Base-by-base conservation (phyloP, 148 eudicot genomes). In the Cornus kousa region DNA sequence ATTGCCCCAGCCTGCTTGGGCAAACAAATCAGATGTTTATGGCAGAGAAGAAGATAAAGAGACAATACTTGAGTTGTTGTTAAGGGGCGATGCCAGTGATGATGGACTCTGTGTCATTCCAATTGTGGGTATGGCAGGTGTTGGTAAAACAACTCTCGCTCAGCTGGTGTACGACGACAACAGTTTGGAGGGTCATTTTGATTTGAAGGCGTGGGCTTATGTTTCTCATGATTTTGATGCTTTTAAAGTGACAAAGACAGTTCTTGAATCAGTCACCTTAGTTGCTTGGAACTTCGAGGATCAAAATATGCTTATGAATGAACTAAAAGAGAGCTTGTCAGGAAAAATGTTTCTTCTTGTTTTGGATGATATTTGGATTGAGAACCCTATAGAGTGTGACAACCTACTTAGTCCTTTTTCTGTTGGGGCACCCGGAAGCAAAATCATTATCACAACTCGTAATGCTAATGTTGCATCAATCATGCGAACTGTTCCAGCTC, bases 41-140 rank as follows among this genome's bases (percentile, higher is more conserved):
- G 83, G 86, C 4, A 77, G 86, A 68, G 73, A 77, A 35, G 4
- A 69, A 9, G 86, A 84, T 65, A 77, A 14, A 48, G 59, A 80
- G 2, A 12, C 50, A 48, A 67, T 80, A 1, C 28, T 80, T 39
- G 37, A 73, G 53, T 32, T 80, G 7, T 57, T 84, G 19, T 24
- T 72, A 8, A 32, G 68, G 1, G 50, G 28, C 48, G 78, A 16
- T 20, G 39, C 53, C 3, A 48, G 13, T 28, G 1, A 53, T 32
- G 17, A 23, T 19, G n/a, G 14, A 71, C 57, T 19, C 32, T 83
- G 66, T 77, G 65, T 74, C 14, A 5, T 84, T 77, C 78, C 83
- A 8, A 76, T 84, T 43, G 81, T 73, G 66, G 86, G 86, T 14
- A 72, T 83, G 83, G 75, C 75, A 11, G 83, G 80, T 22, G 68